phyloP scores from a whole-genome alignment of 2,329 filamentous ascomycete species.

The Exserohilum turcica region DNA sequence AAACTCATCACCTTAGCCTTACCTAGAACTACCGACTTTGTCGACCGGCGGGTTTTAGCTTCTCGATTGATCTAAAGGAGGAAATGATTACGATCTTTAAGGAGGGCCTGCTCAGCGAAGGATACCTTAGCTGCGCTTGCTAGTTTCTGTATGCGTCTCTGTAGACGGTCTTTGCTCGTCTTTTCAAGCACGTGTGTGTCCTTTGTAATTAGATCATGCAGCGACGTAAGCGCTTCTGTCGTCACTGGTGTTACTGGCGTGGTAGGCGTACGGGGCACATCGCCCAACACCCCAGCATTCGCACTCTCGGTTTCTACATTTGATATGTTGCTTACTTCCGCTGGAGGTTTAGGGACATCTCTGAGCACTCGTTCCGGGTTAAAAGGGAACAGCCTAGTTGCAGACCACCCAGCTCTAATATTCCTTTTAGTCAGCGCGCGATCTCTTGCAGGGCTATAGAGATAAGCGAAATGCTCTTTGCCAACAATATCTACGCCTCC shows the following conservation, averaged over 20 bases:
- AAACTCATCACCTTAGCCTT: too few relatives aligned
- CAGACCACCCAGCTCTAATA: background rate
- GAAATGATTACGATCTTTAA: background rate
- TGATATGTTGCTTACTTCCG: too few relatives aligned
- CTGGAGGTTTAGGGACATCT: conserved; percentile 27
- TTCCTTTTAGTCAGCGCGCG: too few relatives aligned
- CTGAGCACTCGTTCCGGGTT: conserved; percentile 39
- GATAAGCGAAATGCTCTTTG: background rate
- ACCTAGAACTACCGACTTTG: too few relatives aligned
- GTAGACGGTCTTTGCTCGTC: background rate
- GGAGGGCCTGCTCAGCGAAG: background rate
- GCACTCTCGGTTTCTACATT: too few relatives aligned
- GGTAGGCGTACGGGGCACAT: conserved; percentile 29
- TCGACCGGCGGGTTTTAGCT: background rate
- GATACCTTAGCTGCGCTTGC: background rate
- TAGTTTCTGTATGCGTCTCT: background rate
- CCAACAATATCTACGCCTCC: background rate
- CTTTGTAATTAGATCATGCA: conserved; percentile 22
- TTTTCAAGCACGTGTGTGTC: conserved; percentile 19
- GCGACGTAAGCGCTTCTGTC: conserved; percentile 20
- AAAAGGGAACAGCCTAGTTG: conserved; percentile 33
- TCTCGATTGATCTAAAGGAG: background rate
- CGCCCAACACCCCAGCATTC: background rate
- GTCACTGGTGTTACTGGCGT: conserved; percentile 13
- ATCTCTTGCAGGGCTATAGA: background rate